phyloP scores from a whole-genome alignment of 1,284 basidiomycete genomes.

The Prillingera fragicola region DNA sequence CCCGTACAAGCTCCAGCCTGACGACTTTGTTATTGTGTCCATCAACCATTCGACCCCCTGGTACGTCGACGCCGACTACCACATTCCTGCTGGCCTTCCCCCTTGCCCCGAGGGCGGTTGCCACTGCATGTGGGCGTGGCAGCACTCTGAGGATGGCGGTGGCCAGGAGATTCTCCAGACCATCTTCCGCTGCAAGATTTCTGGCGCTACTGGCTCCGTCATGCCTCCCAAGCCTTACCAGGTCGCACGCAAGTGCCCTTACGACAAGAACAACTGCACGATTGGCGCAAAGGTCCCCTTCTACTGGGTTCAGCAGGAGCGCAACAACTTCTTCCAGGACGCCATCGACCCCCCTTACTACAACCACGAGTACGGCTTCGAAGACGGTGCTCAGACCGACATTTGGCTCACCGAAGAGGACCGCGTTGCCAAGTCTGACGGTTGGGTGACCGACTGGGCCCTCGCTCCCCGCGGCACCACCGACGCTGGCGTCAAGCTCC shows the following conservation, averaged over 20 bases:
- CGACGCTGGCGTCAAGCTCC: too few species aligned
- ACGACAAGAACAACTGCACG: slow-evolving; percentile 25
- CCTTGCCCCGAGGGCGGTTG: too few species aligned
- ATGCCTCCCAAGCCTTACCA: slow-evolving; percentile 27
- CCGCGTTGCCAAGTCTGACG: too few species aligned
- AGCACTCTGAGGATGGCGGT: slow-evolving; percentile 32
- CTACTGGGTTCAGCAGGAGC: slow-evolving; percentile 7
- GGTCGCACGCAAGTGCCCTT: slow-evolving; percentile 2
- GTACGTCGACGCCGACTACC: too few species aligned
- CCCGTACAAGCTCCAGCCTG: too few species aligned
- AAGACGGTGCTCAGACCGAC: slow-evolving; percentile 29
- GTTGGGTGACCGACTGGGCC: too few species aligned
- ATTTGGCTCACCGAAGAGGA: slow-evolving; percentile 9
- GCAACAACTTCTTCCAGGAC: slow-evolving; percentile 54
- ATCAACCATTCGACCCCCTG: too few species aligned
- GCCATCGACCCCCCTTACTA: slow-evolving; percentile 22
- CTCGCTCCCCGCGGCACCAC: too few species aligned
- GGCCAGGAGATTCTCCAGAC: slow-evolving; percentile 32
- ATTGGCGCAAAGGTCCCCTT: slow-evolving; percentile 2
- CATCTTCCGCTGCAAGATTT: slow-evolving; percentile 40
- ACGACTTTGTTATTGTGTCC: too few species aligned
- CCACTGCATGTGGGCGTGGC: too few species aligned
- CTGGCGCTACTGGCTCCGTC: slow-evolving; percentile 32
- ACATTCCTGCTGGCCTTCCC: too few species aligned
- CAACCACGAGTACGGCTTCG: slow-evolving; percentile 25